phyloP scores from a whole-genome alignment of 2,329 filamentous ascomycete genomes.

The Claviceps maximensis region DNA sequence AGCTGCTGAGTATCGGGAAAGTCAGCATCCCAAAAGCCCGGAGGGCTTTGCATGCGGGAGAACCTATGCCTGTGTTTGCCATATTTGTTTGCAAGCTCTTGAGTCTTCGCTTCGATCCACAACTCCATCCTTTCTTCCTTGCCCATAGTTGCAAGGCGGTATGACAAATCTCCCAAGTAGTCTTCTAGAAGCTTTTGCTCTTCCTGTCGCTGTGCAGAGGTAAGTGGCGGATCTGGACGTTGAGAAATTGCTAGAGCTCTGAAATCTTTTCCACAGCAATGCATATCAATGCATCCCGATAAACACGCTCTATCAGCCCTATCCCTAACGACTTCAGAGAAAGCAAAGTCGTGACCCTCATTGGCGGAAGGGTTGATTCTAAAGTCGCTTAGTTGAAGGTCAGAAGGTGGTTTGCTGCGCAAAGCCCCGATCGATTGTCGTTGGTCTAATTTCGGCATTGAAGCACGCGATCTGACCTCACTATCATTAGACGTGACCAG shows the following conservation, averaged over 20 bases:
- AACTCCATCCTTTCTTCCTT: slow-evolving; percentile 48
- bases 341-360: slow-evolving; percentile 59
- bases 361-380: slow-evolving; percentile 66
- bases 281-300: slow-evolving; percentile 57
- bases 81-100: slow-evolving; percentile 57
- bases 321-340: slow-evolving; percentile 58
- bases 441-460: neutral
- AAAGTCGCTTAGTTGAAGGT: slow-evolving; percentile 59
- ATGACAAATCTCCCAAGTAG: slow-evolving; percentile 44
- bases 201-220: slow-evolving; percentile 21
- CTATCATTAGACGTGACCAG: neutral
- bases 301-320: slow-evolving; percentile 57
- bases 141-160: slow-evolving; percentile 44
- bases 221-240: slow-evolving; percentile 26
- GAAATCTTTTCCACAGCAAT: slow-evolving; percentile 66
- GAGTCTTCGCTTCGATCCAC: slow-evolving; percentile 63
- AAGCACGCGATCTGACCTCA: neutral
- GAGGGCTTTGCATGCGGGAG: slow-evolving; percentile 58
- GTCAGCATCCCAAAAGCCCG: slow-evolving; percentile 82
- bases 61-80: slow-evolving; percentile 69
- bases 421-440: slow-evolving; percentile 23
- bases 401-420: slow-evolving; percentile 41
- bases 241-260: slow-evolving; percentile 48
- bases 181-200: slow-evolving; percentile 40
- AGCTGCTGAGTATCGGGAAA: slow-evolving; percentile 82